Percentiles rank a stretch among this genome's conserved stretches.
phyloP scores from a whole-genome alignment of 495 filamentous ascomycete genomes.

The Penicillium cataractarum region DNA sequence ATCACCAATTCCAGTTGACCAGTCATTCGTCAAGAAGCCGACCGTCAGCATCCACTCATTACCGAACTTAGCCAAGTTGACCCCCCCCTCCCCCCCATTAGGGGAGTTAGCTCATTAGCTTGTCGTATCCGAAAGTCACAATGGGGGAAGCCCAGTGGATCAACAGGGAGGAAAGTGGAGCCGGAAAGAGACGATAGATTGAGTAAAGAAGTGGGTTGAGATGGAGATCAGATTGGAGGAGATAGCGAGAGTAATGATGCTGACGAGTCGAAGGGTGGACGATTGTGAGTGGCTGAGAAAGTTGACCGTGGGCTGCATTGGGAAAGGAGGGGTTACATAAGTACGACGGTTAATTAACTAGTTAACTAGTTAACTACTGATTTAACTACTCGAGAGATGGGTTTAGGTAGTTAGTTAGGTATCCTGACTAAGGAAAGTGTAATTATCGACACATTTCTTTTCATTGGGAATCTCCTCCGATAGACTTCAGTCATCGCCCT shows the following conservation, averaged over 20 bases:
- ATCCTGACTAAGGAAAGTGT: neutral
- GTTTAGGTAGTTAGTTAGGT: too few species aligned
- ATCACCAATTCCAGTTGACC: neutral
- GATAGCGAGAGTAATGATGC: constrained; percentile 3
- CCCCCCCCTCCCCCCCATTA: too few species aligned
- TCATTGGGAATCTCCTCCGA: neutral
- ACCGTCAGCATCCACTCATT: neutral
- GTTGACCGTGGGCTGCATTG: constrained; percentile 18
- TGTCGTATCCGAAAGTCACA: neutral
- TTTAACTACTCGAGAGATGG: too few species aligned
- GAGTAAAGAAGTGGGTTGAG: neutral
- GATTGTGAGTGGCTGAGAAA: neutral
- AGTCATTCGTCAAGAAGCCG: neutral
- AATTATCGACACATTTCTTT: too few species aligned
- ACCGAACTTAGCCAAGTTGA: neutral
- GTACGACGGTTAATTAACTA: neutral
- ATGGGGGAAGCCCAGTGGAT: neutral
- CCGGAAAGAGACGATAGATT: neutral
- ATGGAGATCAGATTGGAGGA: neutral
- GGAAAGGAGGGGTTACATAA: neutral
- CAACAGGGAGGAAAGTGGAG: neutral
- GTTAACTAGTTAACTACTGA: too few species aligned
- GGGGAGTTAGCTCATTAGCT: constrained; percentile 8
- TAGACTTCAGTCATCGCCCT: neutral
- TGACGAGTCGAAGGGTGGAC: neutral